Evolutionary conservation across 768 basidiomycete genomes (phyloP).

Genomic region (Leucocoprinus sp.): DNA sequence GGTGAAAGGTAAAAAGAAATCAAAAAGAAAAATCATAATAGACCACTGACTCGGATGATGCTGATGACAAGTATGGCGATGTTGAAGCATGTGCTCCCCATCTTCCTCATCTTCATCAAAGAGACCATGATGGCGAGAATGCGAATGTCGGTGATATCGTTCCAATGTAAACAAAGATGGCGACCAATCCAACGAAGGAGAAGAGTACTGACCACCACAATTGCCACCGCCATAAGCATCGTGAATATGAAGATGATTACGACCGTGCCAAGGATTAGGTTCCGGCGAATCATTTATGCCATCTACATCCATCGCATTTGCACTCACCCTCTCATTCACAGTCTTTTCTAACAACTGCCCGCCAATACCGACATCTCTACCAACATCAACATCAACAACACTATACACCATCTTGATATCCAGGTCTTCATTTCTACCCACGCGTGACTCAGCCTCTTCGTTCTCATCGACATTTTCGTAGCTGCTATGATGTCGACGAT

Average conservation of each 20-base stretch:
- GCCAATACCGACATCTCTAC: no score
- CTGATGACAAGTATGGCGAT: not conserved
- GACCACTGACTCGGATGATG: conserved; percentile 6
- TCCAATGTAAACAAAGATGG: not conserved
- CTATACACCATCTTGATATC: conserved; percentile 1
- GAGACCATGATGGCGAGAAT: not conserved
- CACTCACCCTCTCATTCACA: not conserved
- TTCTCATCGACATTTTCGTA: not conserved
- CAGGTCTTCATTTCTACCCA: conserved; percentile 2
- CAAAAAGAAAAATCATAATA: not conserved
- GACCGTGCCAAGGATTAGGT: not conserved
- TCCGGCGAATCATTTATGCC: conserved; percentile 6
- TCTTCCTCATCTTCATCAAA: conserved; percentile 3
- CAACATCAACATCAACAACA: not conserved
- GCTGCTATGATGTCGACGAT: not conserved
- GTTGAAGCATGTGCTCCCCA: conserved; percentile 5
- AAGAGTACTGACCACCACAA: not conserved
- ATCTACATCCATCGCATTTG: conserved; percentile 1
- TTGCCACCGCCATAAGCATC: not conserved
- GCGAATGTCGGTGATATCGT: not conserved
- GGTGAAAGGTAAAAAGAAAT: not conserved
- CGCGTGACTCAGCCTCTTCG: not conserved
- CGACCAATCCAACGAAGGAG: conserved; percentile 7
- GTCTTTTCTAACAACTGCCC: not conserved
- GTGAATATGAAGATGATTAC: not conserved